A percentile compares a stretch with the other conserved stretches of the same genome.
Conservation (phyloP, 768 basidiomycete genomes). For the Lentinula edodes region DNA sequence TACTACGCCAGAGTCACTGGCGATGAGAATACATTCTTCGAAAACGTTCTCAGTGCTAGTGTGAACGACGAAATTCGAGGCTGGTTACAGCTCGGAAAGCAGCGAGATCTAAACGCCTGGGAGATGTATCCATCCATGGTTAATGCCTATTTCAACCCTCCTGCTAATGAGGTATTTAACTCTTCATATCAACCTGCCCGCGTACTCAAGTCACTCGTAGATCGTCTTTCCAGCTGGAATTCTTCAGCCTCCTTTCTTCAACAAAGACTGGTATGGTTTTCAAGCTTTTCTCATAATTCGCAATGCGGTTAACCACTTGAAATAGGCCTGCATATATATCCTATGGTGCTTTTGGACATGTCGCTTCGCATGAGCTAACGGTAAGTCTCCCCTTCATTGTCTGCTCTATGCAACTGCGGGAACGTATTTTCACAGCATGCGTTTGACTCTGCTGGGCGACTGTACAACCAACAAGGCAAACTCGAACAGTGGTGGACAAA, state of each 20-base stretch:
- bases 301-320: neutral
- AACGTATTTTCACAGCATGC: slow-evolving; percentile 52
- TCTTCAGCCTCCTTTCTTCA: slow-evolving; percentile 89
- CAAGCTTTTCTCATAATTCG: slow-evolving; percentile 1
- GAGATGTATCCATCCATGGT: slow-evolving; percentile 85
- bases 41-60: slow-evolving; percentile 69
- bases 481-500: slow-evolving; percentile 94
- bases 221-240: slow-evolving; percentile 98
- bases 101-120: slow-evolving; percentile 72
- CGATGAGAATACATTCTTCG: slow-evolving; percentile 70
- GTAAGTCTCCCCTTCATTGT: slow-evolving; percentile 27
- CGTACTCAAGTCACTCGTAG: slow-evolving; percentile 25
- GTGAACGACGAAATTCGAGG: slow-evolving; percentile 54
- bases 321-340: slow-evolving; percentile 81
- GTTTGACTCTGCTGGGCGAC: slow-evolving; percentile 83
- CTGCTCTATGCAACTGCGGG: neutral
- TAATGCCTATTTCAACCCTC: slow-evolving; percentile 86
- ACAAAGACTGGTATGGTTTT: slow-evolving; percentile 56
- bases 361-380: slow-evolving; percentile 89
- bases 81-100: slow-evolving; percentile 70
- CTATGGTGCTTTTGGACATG: slow-evolving; percentile 90
- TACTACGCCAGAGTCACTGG: slow-evolving; percentile 76
- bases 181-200: neutral
- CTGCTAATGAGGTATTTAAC: slow-evolving; percentile 69
- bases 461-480: slow-evolving; percentile 89